These are phyloP conservation scores for Talaromyces pinophilus DNA, from an alignment of 2,329 filamentous ascomycete species.

Conservation along the genomic window DNA sequence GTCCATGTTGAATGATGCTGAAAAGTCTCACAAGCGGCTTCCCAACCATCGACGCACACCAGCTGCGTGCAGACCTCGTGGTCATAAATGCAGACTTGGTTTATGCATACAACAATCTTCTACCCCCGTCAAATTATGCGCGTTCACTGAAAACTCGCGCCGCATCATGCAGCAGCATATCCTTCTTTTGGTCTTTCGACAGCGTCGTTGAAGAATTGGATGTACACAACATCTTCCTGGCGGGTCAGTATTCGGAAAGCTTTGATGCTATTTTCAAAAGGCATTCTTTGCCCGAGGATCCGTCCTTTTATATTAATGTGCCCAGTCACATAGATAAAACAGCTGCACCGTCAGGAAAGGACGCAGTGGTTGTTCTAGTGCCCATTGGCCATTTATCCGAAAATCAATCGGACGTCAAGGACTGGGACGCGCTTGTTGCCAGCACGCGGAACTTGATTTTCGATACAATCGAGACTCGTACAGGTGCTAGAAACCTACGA, in stretches of 20 bases:
- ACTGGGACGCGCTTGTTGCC: background rate
- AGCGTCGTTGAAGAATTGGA: background rate
- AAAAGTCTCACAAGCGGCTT: constrained; percentile 5
- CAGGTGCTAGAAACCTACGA: background rate
- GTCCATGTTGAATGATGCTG: background rate
- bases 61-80: background rate
- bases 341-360: constrained; percentile 66
- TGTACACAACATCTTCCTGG: background rate
- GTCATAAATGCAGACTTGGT: background rate
- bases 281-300: constrained; percentile 66
- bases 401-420: background rate
- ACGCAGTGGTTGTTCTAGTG: constrained; percentile 36
- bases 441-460: background rate
- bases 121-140: background rate
- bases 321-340: constrained; percentile 68
- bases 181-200: background rate
- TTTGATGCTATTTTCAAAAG: constrained; percentile 75
- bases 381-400: background rate
- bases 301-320: constrained; percentile 77
- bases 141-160: background rate
- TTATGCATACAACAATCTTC: background rate
- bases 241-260: constrained; percentile 55
- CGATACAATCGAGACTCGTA: background rate
- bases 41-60: background rate
- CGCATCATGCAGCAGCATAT: background rate